Conservation (phyloP, 169 alveolate species). For the Plasmodium yoelii region DNA sequence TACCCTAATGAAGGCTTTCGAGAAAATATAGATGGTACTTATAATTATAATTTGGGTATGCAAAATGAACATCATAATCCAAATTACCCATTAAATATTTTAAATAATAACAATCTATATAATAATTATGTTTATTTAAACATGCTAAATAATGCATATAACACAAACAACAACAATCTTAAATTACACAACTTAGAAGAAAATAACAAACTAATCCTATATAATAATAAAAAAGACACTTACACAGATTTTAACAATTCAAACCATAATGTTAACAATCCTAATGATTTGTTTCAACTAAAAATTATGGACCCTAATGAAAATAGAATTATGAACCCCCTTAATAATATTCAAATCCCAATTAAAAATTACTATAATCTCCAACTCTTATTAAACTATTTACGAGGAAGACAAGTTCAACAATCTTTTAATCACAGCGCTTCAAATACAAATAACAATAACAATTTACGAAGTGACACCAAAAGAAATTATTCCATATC, state of each 20-base stretch:
- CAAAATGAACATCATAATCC: slow-evolving; percentile 4
- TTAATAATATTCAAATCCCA: neutral
- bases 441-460: neutral
- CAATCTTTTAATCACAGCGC: slow-evolving; percentile 17
- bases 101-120: neutral
- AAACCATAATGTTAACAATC: neutral
- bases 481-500: slow-evolving; percentile 54
- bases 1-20: slow-evolving; percentile 16
- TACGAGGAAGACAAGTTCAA: slow-evolving; percentile 28
- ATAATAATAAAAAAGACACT: neutral
- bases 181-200: neutral
- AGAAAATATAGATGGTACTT: slow-evolving; percentile 3
- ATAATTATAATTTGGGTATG: slow-evolving; percentile 6
- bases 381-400: slow-evolving; percentile 27
- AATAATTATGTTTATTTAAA: slow-evolving; percentile 14
- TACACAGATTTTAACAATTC: neutral
- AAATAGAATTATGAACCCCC: neutral
- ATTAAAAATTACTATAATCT: slow-evolving; percentile 50
- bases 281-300: slow-evolving; percentile 8
- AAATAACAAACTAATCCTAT: neutral
- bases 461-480: neutral
- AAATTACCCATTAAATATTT: slow-evolving; percentile 7
- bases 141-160: slow-evolving; percentile 8
- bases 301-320: slow-evolving; percentile 18
- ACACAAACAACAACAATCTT: slow-evolving; percentile 3